Base-by-base conservation (phyloP, 2,329 filamentous ascomycete genomes). In the Neonectria neomacrospora region DNA sequence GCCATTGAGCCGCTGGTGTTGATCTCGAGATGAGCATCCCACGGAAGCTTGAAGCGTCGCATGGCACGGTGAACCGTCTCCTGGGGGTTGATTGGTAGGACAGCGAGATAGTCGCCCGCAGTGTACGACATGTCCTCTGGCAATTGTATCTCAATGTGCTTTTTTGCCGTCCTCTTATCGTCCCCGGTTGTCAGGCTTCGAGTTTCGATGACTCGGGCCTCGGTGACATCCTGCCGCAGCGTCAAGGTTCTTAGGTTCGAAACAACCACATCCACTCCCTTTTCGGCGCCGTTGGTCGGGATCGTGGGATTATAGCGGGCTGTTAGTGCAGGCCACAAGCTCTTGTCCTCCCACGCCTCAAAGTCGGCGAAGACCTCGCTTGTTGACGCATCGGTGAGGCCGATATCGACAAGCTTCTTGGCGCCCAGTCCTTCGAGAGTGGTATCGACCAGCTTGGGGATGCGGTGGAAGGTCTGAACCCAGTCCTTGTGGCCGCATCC, bases 51-150 rank as follows among this genome's bases (percentile, higher is more conserved):
- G 74, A 93, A 94, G n/a, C 83, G 81, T n/a, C 83, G 80, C 78
- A 93, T 86, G 0, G 86, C 90, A 11, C 90, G 83, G 11, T 83
- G 81, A 5, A 94, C 85, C 12, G 80, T 87, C 30, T 83, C 79
- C 50, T 83, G 82, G 1, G 87, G 87, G 73, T 94, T 94, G 28
- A 91, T 79, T 0, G 91, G 91, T 1, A 93, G 80, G 3, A 93
- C 82, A 0, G 90, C 89, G 1, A 94, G 83, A 73, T 95, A 94
- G 73, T 94, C 91, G 18, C 91, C 91, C 2, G 89, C 85, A 20
- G 85, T 83, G 76, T 94, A 94, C 0, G 82, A 83, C 80, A 87
- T 82, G 53, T 84, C 86, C 0, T 81, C 84, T 0, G 91, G 91
- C 1, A 94, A 81, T 64, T 86, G 85, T 30, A 93, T 86, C 64